These are phyloP conservation scores for Candida oleophila DNA, from an alignment of 805 yeast genomes.

Conservation along the genomic window DNA sequence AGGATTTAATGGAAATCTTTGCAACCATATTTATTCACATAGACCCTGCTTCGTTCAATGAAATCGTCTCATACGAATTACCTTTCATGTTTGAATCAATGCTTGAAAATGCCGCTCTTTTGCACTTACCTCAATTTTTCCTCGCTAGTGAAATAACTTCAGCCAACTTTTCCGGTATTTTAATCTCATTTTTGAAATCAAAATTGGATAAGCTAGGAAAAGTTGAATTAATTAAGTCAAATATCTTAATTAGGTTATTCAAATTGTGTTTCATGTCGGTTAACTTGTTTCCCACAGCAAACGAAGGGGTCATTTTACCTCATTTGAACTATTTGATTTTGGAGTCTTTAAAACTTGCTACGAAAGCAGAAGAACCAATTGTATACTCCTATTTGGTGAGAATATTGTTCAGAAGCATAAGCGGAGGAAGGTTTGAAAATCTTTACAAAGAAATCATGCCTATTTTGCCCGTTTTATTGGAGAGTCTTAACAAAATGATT, in stretches of 20 bases:
- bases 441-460: slow-evolving; percentile 93
- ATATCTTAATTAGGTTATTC: slow-evolving; percentile 80
- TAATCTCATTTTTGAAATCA: slow-evolving; percentile 71
- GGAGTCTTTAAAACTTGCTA: slow-evolving; percentile 73
- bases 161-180: slow-evolving; percentile 82
- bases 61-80: slow-evolving; percentile 79
- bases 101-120: slow-evolving; percentile 77
- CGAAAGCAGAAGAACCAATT: slow-evolving; percentile 86
- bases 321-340: slow-evolving; percentile 82
- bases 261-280: slow-evolving; percentile 96
- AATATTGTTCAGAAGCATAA: slow-evolving; percentile 88
- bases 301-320: slow-evolving; percentile 85
- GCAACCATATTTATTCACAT: slow-evolving; percentile 92
- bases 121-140: slow-evolving; percentile 92
- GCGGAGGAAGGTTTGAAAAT: slow-evolving; percentile 94
- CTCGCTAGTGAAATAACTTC: slow-evolving; percentile 93
- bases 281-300: slow-evolving; percentile 80
- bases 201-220: slow-evolving; percentile 79
- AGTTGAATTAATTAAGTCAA: slow-evolving; percentile 71
- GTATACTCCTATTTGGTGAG: slow-evolving; percentile 86
- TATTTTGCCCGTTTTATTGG: slow-evolving; percentile 78
- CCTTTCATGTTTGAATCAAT: slow-evolving; percentile 75
- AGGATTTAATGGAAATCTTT: slow-evolving; percentile 92
- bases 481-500: slow-evolving; percentile 79
- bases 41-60: slow-evolving; percentile 94